Base-by-base conservation (phyloP, 2,329 filamentous ascomycete genomes). In the Bipolaris cookei region DNA sequence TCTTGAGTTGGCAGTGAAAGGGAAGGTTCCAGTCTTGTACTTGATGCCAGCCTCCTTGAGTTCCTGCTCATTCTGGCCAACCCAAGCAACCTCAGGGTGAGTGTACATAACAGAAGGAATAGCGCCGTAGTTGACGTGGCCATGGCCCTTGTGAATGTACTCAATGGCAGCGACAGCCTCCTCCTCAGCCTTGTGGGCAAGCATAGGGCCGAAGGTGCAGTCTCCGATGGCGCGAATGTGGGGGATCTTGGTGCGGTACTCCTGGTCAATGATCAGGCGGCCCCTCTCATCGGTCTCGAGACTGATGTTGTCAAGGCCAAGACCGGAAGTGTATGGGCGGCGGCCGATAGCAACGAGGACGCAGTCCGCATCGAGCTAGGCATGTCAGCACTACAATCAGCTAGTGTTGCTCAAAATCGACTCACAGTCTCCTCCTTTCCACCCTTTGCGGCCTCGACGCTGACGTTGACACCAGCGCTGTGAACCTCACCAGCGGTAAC, bases 21-120 rank as follows among this genome's bases (percentile, higher is more conserved):
- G 95, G 87, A 99, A 99, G 48, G 86, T 90, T 77, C 95, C 95
- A 74, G 93, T 83, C 73, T 91, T 91, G 88, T 97, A 99, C 75
- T 95, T 92, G 73, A 96, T 87, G 63, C 91, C 92, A 62, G 89
- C 85, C 66, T 88, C 87, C 86, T 98, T 97, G 65, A 99, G 84
- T 69, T 99, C 95, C 76, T 94, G 90, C 84, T 99, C 95, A 78
- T 89, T 97, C 84, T 97, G 93, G 57, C 95, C 95, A 44, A 99
- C 95, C 95, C 95, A 99, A 34, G 95, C 92, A 65, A 98, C 95
- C 80, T 99, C 95, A 32, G 95, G 95, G 82, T 97, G 90, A 10
- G 95, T 98, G 86, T 99, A 99, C 95, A 99, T 99, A 81, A 99
- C 95, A 32, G 91, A 95, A 65, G 95, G 95, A 76, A 99, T 99